A percentile compares a stretch with the other conserved stretches of the same genome.
phyloP scores from a whole-genome alignment of 2,329 filamentous ascomycete species.

The Davidsoniella virescens region DNA sequence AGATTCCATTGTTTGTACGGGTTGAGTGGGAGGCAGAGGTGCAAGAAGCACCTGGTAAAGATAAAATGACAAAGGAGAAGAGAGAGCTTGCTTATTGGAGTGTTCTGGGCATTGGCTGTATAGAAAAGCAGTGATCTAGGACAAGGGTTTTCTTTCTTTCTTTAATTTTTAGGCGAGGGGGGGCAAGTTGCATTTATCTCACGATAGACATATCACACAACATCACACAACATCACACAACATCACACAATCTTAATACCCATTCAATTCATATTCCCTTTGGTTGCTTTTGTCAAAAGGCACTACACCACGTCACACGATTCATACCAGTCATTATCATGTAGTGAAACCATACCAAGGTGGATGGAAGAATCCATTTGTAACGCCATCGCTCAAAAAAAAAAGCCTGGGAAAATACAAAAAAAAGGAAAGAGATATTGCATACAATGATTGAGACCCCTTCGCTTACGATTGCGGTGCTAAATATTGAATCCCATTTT shows the following conservation, averaged over 20 bases:
- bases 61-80: conserved; percentile 54
- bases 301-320: too few species aligned
- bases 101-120: conserved; percentile 73
- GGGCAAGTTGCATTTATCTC: conserved; percentile 15
- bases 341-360: too few species aligned
- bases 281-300: too few species aligned
- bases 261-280: too few species aligned
- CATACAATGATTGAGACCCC: conserved; percentile 14
- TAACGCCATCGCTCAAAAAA: too few species aligned
- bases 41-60: conserved; percentile 38
- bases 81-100: conserved; percentile 92
- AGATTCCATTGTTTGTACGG: conserved; percentile 88
- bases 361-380: too few species aligned
- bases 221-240: not conserved
- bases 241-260: not conserved
- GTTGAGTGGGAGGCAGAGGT: conserved; percentile 75
- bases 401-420: too few species aligned
- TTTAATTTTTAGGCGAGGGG: not conserved
- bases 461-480: conserved; percentile 13
- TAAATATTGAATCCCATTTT: conserved; percentile 11
- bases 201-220: conserved; percentile 10
- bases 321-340: too few species aligned
- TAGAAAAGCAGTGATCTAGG: conserved; percentile 32
- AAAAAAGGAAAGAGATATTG: not conserved
- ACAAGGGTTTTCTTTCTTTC: conserved; percentile 7